Percentiles rank a stretch among this genome's conserved stretches.
Evolutionary conservation across 1,284 basidiomycete species (phyloP).

Genomic region (Boletus smithii): DNA sequence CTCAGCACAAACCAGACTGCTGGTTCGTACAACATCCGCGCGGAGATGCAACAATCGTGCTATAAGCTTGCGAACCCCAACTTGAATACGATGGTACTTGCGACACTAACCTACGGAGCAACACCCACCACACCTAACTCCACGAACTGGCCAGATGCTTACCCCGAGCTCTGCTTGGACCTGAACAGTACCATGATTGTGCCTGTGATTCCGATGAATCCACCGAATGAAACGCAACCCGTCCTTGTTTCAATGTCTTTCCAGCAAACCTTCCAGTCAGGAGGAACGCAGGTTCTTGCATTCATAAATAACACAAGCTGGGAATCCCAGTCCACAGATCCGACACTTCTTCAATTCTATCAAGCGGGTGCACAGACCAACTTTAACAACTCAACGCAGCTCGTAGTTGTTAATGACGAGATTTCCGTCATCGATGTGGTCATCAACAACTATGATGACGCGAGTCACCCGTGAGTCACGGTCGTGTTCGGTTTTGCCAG

Average conservation of each 20-base stretch:
- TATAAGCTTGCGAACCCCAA: constrained; percentile 33
- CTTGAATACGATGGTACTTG: constrained; percentile 32
- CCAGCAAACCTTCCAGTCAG: constrained; percentile 31
- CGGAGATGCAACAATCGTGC: constrained; percentile 30
- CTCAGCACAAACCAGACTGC: constrained; percentile 32
- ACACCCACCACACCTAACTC: constrained; percentile 23
- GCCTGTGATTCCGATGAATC: constrained; percentile 24
- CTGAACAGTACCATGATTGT: constrained; percentile 32
- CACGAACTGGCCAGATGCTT: constrained; percentile 28
- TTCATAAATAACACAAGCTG: constrained; percentile 32
- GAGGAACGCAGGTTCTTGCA: constrained; percentile 27
- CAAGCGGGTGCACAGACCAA: constrained; percentile 26
- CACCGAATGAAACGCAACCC: constrained; percentile 28
- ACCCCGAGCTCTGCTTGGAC: constrained; percentile 25
- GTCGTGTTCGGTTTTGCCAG: not conserved
- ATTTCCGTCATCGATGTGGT: constrained; percentile 29
- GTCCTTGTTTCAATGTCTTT: constrained; percentile 27
- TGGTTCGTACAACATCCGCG: constrained; percentile 34
- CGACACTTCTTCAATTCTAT: constrained; percentile 32
- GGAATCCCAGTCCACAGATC: constrained; percentile 23
- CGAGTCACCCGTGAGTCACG: constrained; percentile 32
- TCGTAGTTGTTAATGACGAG: constrained; percentile 29
- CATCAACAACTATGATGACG: constrained; percentile 28
- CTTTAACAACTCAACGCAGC: constrained; percentile 23
- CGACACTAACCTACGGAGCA: constrained; percentile 28